Evolutionary conservation across 495 filamentous ascomycete genomes (phyloP).

Genomic region (Penicillium steckii): DNA sequence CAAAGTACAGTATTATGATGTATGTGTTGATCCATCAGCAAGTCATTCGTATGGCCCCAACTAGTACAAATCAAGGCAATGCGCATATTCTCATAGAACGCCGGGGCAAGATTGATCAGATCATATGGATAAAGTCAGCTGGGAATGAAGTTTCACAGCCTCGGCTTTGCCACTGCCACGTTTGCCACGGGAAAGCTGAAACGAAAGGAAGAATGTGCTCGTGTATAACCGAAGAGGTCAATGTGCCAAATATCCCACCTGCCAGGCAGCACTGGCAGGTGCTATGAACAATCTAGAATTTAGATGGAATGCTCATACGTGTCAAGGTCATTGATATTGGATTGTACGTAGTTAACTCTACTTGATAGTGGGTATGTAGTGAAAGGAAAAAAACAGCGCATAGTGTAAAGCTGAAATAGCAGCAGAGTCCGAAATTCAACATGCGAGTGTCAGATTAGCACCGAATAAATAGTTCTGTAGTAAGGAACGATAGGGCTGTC

Average conservation of each 20-base stretch:
- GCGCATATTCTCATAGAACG: neutral
- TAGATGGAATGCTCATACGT: neutral
- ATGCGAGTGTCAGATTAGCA: no score
- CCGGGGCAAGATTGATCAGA: neutral
- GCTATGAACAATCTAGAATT: neutral
- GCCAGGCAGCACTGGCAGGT: neutral
- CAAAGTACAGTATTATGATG: no score
- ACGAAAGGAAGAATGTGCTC: slow-evolving; percentile 11
- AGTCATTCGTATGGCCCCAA: no score
- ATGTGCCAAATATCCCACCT: slow-evolving; percentile 1
- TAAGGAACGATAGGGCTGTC: neutral
- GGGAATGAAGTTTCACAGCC: neutral
- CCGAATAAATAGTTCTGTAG: no score
- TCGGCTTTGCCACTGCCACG: slow-evolving; percentile 13
- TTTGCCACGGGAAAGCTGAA: slow-evolving; percentile 5
- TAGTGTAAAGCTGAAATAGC: no score
- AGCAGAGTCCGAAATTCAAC: no score
- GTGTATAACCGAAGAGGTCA: neutral
- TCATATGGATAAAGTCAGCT: neutral
- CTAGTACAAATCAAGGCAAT: neutral
- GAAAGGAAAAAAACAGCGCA: no score
- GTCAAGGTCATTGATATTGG: no score
- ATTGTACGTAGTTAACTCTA: neutral
- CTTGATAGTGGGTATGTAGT: no score
- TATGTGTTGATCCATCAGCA: no score